Evolutionary conservation across 1,284 basidiomycete species (phyloP), one percentile per base, ranked within the genome.

Genomic region (Boletus putidus): DNA sequence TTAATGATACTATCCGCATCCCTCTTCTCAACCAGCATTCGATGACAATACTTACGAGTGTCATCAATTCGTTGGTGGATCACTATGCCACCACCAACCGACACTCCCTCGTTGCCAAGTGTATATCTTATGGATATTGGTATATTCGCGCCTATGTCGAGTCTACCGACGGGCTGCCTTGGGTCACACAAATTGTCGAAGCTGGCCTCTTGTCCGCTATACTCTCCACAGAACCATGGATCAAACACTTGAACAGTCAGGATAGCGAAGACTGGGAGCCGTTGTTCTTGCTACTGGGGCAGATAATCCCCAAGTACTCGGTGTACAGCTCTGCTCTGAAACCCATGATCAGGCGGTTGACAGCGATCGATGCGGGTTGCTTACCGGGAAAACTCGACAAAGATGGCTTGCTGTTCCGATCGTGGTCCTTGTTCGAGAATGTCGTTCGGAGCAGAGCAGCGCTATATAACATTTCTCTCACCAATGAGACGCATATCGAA

Each of bases 121-220:
- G 56, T 36, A 54, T 74, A 48, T 74, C 72, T 6, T 70, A 69
- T 36, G 68, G 61, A 23, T 70, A 71, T 25, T 73, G 72, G 69
- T 70, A 72, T 39, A 68, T 70, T 49, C 70, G 69, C 10, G 58
- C 66, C 9, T 70, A 67, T 29, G 60, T 61, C 35, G 69, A 74
- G 48, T 64, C 57, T 31, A 59, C 68, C n/a, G 68, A 70, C 7
- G 72, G 69, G 10, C 21, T 71, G 4, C 60, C 68, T 51, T 70
- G 72, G 70, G 43, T 70, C 47, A 56, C 36, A 15, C 68, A 73
- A 57, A 46, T 59, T 31, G 45, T 70, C 39, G 66, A 71, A 50
- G 63, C 70, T 37, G 68, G 66, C 29, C 40, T 73, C 47, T 57
- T 70, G 55, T 53, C 66, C 5, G 47, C 69, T 7, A 53, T 73